Evolutionary conservation across 2,329 filamentous ascomycete species (phyloP), one percentile per base, ranked within the genome.

Genomic region (Metarhizium brunneum): DNA sequence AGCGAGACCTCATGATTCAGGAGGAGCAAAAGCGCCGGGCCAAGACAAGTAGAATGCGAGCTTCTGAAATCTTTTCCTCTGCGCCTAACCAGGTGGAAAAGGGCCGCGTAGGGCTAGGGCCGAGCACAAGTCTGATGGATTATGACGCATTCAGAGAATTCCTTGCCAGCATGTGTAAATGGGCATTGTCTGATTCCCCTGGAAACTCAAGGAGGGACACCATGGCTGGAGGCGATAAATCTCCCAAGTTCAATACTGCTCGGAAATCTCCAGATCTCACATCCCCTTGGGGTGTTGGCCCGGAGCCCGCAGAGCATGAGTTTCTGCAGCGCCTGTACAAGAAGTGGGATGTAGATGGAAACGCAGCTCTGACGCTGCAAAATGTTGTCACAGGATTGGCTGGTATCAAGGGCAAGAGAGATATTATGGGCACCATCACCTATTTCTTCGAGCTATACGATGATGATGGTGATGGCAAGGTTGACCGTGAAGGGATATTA

Each of bases 391-490:
- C 87, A 18, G 94, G 94, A 0, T 77, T 99, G 49, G 92, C 92
- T 2, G 84, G 88, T 14, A 90, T 99, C 65, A 97, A 96, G 69
- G 92, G 94, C 8, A 91, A 88, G 55, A 86, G 87, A 50, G 94
- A 99, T 70, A 96, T 99, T 61, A 96, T 99, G 92, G 90, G 90
- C 35, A 94, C 89, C 57, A 97, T 99, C 66, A 94, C 86, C 58
- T 97, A 97, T 72, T 97, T 99, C 70, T 99, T 99, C 64, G 90
- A 96, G 65, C 82, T 99, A 0, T 96, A 97, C 69, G 94, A 99
- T 67, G 92, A 99, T 61, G 87, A 92, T 64, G 82, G 85, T 1
- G 91, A 96, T 67, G 94, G 94, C 30, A 90, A 84, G 63, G 92
- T 99, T 5, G 94, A 97, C 65, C 84, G 94, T 11, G 94, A 99